Evolutionary conservation across 306 rosid genomes (phyloP).

Genomic region (Styphnolobium japonicum): DNA sequence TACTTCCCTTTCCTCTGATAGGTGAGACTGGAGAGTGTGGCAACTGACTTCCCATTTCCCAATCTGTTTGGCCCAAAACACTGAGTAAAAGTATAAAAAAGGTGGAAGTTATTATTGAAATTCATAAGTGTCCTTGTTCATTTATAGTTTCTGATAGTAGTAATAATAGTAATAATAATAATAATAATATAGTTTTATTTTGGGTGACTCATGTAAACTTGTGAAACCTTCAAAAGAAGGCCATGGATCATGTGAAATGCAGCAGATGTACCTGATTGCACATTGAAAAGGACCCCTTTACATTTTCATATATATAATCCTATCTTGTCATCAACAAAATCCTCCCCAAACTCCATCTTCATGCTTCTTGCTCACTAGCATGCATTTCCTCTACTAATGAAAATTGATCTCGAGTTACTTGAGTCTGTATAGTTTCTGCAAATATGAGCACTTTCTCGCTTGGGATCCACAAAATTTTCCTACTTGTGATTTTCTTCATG

Average conservation of each 20-base stretch:
- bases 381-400: not conserved
- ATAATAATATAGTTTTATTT: not conserved
- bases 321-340: not conserved
- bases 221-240: constrained; percentile 56
- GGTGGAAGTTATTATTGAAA: not conserved
- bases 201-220: constrained; percentile 43
- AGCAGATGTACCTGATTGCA: constrained; percentile 38
- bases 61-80: not conserved
- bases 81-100: not conserved
- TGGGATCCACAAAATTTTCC: constrained; percentile 20
- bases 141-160: not conserved
- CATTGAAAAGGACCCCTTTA: constrained; percentile 47
- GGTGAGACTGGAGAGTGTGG: too few species aligned
- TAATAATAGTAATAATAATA: not conserved
- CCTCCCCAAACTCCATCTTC: not conserved
- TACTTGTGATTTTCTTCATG: constrained; percentile 42
- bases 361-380: not conserved
- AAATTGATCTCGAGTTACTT: not conserved
- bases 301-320: constrained; percentile 1
- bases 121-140: constrained; percentile 1
- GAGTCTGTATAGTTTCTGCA: not conserved
- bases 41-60: not conserved
- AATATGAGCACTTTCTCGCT: constrained; percentile 42
- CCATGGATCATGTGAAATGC: constrained; percentile 79
- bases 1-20: too few species aligned